These are phyloP conservation scores for Annulohypoxylon maeteangense DNA, from an alignment of 495 filamentous ascomycete genomes.

Conservation along the genomic window DNA sequence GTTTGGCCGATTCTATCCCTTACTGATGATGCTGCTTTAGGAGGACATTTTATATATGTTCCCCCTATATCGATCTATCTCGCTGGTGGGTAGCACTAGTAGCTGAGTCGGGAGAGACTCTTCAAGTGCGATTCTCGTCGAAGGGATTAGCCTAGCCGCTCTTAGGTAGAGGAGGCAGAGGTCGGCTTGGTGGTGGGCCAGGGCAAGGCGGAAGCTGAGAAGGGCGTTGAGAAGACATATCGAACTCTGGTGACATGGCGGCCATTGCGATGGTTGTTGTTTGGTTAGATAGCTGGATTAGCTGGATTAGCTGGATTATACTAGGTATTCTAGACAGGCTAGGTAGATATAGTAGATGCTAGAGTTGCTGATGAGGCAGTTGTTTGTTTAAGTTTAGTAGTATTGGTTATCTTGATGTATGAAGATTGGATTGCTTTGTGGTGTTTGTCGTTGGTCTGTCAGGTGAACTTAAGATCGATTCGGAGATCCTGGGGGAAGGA, in stretches of 20 bases:
- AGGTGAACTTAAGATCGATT: slow-evolving; percentile 33
- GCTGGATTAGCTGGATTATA: slow-evolving; percentile 30
- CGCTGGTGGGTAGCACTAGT: slow-evolving; percentile 20
- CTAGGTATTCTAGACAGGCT: slow-evolving; percentile 5
- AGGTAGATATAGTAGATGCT: slow-evolving; percentile 19
- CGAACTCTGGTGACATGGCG: slow-evolving; percentile 52
- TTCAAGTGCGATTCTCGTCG: slow-evolving; percentile 12
- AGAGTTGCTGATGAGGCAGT: not conserved
- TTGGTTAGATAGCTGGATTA: slow-evolving; percentile 33
- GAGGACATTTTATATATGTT: not conserved
- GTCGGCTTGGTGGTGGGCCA: slow-evolving; percentile 83
- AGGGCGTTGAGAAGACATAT: slow-evolving; percentile 64
- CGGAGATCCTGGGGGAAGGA: slow-evolving; percentile 43
- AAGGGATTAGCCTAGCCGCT: slow-evolving; percentile 56
- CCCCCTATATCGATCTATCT: slow-evolving; percentile 22
- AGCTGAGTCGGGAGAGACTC: slow-evolving; percentile 27
- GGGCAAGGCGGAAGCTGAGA: slow-evolving; percentile 84
- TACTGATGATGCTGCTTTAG: slow-evolving; percentile 20
- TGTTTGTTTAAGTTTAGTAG: slow-evolving; percentile 2
- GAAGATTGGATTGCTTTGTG: slow-evolving; percentile 7
- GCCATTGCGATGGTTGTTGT: slow-evolving; percentile 68
- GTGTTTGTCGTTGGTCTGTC: slow-evolving; percentile 27
- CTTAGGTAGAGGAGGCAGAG: slow-evolving; percentile 84
- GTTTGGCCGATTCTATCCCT: slow-evolving; percentile 31
- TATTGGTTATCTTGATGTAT: not conserved